Base-by-base conservation (phyloP, 2,329 filamentous ascomycete species). In the Colletotrichum sp. region DNA sequence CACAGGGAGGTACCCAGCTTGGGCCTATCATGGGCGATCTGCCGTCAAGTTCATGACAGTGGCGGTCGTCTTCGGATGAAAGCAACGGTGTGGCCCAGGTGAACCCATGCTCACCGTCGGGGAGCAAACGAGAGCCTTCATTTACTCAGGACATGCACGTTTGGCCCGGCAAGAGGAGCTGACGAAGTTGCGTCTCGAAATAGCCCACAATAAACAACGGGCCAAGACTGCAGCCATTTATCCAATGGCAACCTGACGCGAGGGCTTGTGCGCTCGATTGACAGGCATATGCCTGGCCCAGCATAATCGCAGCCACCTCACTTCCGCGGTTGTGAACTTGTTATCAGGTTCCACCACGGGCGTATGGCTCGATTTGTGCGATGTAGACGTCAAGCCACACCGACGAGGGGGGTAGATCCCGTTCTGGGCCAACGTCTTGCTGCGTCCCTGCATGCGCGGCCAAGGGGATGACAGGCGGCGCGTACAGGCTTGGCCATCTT, bases 201-300 rank as follows among this genome's bases (percentile, higher is more conserved):
- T 67, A 75, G 21, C 13, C 73, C 73, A 73, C 69, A 73, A 28
- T 73, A 73, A 64, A 68, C 63, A 39, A 64, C 69, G 73, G 73
- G 64, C 57, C 73, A 68, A 57, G 59, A 18, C 32, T 24, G 63
- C 55, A 28, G 10, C 55, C 69, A 48, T 55, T 26, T 26, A 21
- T 61, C 63, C 39, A 59, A 64, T 32, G 57, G 73, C 30, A 72
- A 67, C 69, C 69, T 72, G 68, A 75, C 39, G 69, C 63, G 69
- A 75, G 55, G 72, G 72, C 15, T 71, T 63, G 72, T 75, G 67
- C 67, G 34, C 30, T 28, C 32, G 48, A 13, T 7, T 39, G 57
- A 70, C 73, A 72, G 63, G 73, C 69, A 63, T 64, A 48, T 57
- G 68, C 69, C 61, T 6, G 55, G 57, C 15, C 18, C 18, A 32